Base-by-base conservation (phyloP, 2,329 filamentous ascomycete species). In the Fonsecaea multimorphosa region DNA sequence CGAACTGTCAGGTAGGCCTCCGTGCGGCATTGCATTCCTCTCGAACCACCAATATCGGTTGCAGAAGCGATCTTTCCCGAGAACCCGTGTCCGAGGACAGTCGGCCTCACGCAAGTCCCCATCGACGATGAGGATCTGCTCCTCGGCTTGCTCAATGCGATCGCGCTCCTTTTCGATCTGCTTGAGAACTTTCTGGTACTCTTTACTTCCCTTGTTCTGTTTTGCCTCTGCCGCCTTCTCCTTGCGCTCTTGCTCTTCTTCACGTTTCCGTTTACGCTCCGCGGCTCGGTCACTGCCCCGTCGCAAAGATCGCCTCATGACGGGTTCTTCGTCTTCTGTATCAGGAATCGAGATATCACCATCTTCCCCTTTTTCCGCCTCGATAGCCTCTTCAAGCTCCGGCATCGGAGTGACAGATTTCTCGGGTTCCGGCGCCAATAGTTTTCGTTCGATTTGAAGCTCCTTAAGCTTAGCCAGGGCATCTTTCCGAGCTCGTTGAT, bases 21-120 rank as follows among this genome's bases (percentile, higher is more conserved):
- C 92, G 74, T 94, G 97, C 0, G 95, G 95, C 93, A 98, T 98
- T 27, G 93, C 95, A 74, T 98, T 99, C 68, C 94, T 90, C 79
- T 99, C 95, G 77, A 98, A 97, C 94, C 95, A 99, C 83, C 96
- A 98, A 79, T 98, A 99, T 61, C 94, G 88, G 78, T 99, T 98
- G 88, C 94, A 97, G 83, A 97, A 99, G 52, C 95, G 88, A 78
- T 99, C 95, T 76, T 95, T 94, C 66, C 95, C 95, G 29, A 99
- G 84, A 19, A 94, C 88, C 68, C 92, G 89, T 19, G 93, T 97
- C 68, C 95, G 89, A 38, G 93, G 92, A 73, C 94, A 97, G 77
- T 97, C 92, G 46, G 93, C 93, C 78, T 98, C 94, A 59, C 95
- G 91, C 53, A 99, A 84, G 76, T 98, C 93, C 73, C 96, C 93